A percentile compares a stretch with the other conserved stretches of the same genome.
Conservation (phyloP, 202 grass and related monocot genomes). For the Carex sylvatica region DNA sequence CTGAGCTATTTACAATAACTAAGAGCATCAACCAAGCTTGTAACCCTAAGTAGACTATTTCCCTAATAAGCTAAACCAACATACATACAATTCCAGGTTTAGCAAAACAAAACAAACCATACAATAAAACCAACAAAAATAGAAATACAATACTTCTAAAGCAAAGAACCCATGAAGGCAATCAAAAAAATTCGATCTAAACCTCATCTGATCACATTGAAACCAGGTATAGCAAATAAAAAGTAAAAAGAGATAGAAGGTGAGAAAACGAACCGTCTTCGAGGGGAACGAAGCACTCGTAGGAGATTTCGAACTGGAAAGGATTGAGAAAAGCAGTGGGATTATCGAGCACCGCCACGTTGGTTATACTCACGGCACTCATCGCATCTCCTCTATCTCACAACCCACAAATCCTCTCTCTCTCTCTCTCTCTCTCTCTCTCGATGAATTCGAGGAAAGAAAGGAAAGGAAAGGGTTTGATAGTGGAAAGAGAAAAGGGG, state of each 20-base stretch:
- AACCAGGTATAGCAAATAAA: not conserved
- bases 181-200: not conserved
- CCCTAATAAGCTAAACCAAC: not conserved
- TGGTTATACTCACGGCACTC: slow-evolving; percentile 98
- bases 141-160: not conserved
- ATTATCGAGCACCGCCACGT: slow-evolving; percentile 96
- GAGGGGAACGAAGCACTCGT: slow-evolving; percentile 96
- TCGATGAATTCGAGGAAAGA: not conserved
- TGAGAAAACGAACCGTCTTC: slow-evolving; percentile 56
- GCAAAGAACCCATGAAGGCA: not conserved
- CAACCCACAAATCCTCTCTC: not conserved
- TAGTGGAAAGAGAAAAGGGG: not conserved
- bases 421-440: slow-evolving; percentile 7
- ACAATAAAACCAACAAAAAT: not conserved
- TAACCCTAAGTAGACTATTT: not conserved
- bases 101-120: not conserved
- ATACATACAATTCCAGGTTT: not conserved
- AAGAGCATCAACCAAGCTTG: not conserved
- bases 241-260: not conserved
- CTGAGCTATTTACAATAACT: not conserved
- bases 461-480: not conserved
- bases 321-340: slow-evolving; percentile 91
- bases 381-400: slow-evolving; percentile 41
- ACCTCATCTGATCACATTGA: not conserved
- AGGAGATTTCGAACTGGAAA: slow-evolving; percentile 99